Evolutionary conservation across 345 rosid genomes (phyloP).

Genomic region (Arabidopsis thaliana): TAIR10.1 NC_003076.8:7936501-7937000

Average conservation of each 20-base stretch:
- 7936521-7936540: constrained; percentile 88
- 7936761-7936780: constrained; percentile 86
- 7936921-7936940: neutral
- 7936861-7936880: neutral
- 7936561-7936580: constrained; percentile 96
- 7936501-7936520: constrained; percentile 70
- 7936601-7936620: constrained; percentile 92
- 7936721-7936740: constrained; percentile 81
- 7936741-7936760: constrained; percentile 97
- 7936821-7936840: constrained; percentile 84
- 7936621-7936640: neutral
- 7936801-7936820: constrained; percentile 88
- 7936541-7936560: constrained; percentile 96
- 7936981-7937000: neutral
- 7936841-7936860: constrained; percentile 46
- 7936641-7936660: neutral
- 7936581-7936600: constrained; percentile 94
- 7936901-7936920: neutral
- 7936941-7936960: constrained; percentile 4
- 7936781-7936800: constrained; percentile 90
- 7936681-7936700: constrained; percentile 16
- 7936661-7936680: constrained; percentile 6
- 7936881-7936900: neutral
- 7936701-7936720: constrained; percentile 93
- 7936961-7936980: neutral